Percentiles rank a stretch among this genome's conserved stretches.
Conservation (phyloP, 805 yeast genomes). For the Candida arabinofermentans region DNA sequence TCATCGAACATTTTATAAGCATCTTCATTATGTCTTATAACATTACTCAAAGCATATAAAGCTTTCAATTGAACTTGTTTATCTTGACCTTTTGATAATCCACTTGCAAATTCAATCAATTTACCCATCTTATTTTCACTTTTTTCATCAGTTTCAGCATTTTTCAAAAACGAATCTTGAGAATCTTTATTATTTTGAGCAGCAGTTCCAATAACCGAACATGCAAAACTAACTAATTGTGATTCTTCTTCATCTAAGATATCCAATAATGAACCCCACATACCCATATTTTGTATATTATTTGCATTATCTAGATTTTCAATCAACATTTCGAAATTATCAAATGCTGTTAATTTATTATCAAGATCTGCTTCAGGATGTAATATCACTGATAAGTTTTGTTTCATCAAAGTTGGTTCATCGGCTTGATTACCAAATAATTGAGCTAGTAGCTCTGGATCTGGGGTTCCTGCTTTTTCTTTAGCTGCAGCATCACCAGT, state of each 20-base stretch:
- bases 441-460: conserved; percentile 74
- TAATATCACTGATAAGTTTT: conserved; percentile 58
- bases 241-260: conserved; percentile 44
- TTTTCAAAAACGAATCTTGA: conserved; percentile 61
- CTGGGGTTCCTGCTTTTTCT: conserved; percentile 62
- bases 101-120: conserved; percentile 36
- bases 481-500: conserved; percentile 68
- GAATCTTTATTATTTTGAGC: conserved; percentile 84
- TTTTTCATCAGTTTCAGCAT: conserved; percentile 32
- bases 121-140: conserved; percentile 44
- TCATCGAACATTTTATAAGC: conserved; percentile 54
- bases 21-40: conserved; percentile 61
- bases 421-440: conserved; percentile 74
- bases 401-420: conserved; percentile 85
- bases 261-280: conserved; percentile 66
- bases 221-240: conserved; percentile 51
- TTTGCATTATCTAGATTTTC: conserved; percentile 95
- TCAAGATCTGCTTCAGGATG: conserved; percentile 59
- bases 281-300: conserved; percentile 74
- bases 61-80: conserved; percentile 53
- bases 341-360: conserved; percentile 70
- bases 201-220: conserved; percentile 82
- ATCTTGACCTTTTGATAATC: conserved; percentile 6
- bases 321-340: conserved; percentile 88
- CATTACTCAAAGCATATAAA: conserved; percentile 71